Percentiles rank a stretch among this genome's conserved stretches.
Evolutionary conservation across 106 monocot genomes (phyloP).

Genomic region (Phalaenopsis aphrodite): DNA sequence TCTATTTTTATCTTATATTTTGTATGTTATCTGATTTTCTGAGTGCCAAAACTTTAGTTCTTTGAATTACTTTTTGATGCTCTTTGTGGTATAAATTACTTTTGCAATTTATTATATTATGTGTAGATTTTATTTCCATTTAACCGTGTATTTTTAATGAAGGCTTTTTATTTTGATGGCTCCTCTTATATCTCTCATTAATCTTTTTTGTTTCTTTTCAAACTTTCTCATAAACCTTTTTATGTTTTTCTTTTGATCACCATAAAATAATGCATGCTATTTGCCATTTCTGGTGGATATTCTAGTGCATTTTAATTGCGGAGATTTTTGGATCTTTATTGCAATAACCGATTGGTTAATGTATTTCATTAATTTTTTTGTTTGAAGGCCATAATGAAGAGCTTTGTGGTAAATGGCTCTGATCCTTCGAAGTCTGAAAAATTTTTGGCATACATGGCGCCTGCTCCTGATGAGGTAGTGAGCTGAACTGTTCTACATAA

Average conservation of each 20-base stretch:
- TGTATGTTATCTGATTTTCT: too few relatives aligned
- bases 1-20: too few relatives aligned
- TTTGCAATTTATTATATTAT: background rate
- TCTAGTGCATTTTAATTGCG: background rate
- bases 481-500: background rate
- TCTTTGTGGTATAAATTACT: background rate
- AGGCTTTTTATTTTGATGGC: background rate
- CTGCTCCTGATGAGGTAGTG: slow-evolving; percentile 76
- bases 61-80: background rate
- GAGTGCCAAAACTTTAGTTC: background rate
- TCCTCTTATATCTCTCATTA: background rate
- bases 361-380: slow-evolving; percentile 1
- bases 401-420: slow-evolving; percentile 63
- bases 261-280: background rate
- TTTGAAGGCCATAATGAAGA: slow-evolving; percentile 91
- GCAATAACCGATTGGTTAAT: background rate
- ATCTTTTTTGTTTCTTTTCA: background rate
- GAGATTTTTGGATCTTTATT: background rate
- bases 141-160: background rate
- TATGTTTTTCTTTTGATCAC: background rate
- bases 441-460: slow-evolving; percentile 94
- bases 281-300: background rate
- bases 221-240: background rate
- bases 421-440: slow-evolving; percentile 76
- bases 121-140: background rate